Base-by-base conservation (phyloP, 768 basidiomycete species). In the Pilatotrama ljubarskyi region DNA sequence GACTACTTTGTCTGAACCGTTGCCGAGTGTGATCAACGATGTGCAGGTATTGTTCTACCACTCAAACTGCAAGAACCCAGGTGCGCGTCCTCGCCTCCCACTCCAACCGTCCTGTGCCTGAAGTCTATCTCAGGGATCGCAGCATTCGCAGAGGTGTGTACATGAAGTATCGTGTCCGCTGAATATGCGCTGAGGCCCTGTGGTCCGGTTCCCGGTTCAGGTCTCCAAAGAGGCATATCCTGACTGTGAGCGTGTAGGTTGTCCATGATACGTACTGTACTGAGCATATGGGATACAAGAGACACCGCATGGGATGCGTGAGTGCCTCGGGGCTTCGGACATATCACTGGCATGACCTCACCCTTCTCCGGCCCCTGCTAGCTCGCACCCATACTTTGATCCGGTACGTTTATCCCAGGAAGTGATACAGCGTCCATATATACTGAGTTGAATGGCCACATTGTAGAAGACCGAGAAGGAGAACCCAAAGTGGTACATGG, bases 401-500 rank as follows among this genome's bases (percentile, higher is more conserved):
- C 68, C 80, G 26, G 91, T 91, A 68, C 64, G 83, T 69, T 55
- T 32, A 32, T 37, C 25, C 29, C 29, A 32, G 29, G 29, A 32
- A 32, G 29, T 32, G 29, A 32, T 32, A 10, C 5, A 32, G 29
- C 29, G 29, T 32, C 29, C 29, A 32, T 32, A 32, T 32, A 32
- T 32, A 32, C 29, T 32, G 29, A 32, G 29, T n/a, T 42, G 35
- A 8, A 5, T 37, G 42, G 14, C 32, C 40, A 35, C 36, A 14
- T 11, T 18, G 17, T 66, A 93, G 91, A 95, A 95, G 84, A 83
- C 93, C 2, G 80, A 92, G 56, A 67, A 85, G 67, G 78, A 80
- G 3, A 78, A 85, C 11, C 95, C 95, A 1, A 91, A 82, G 69
- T 98, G 95, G 95, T 95, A 81, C 77, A 98, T 98, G 95, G 90